Base-by-base conservation (phyloP, 1,284 basidiomycete genomes). In the Heterobasidion parviporum region DNA sequence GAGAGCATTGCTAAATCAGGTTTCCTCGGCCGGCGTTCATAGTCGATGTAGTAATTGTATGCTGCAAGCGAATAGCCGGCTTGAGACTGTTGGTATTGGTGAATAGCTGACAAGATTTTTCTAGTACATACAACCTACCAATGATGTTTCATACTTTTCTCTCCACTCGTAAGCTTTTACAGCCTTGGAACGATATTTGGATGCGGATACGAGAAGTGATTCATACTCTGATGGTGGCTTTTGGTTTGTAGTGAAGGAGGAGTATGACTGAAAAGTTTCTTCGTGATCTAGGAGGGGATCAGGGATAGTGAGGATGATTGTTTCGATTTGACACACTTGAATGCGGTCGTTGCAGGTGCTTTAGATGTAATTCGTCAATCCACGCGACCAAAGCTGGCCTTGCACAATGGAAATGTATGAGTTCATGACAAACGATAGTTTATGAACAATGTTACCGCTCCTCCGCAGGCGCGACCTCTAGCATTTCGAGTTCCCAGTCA, bases 181-280 rank as follows among this genome's bases (percentile, higher is more conserved):
- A 3, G 85, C 82, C 47, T 75, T 74, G 15, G 79, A 72, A 18
- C 85, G 81, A 36, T 78, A 69, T 67, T 89, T 87, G 26, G 91
- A 92, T 1, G 90, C 91, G 2, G 79, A 69, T 15, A 95, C 79
- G 47, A 97, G 78, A 8, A 87, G 71, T 0, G 72, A 65, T 66
- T 95, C 92, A 65, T 98, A 98, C 55, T 86, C 79, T 15, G 79
- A 71, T 0, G 86, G 75, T n/a, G 84, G 78, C 57, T 83, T 82
- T 69, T 88, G 79, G 45, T 80, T 79, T 0, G 92, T 92, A 16
- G 92, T 89, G 70, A 95, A 96, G 0, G 85, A 81, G 1, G 94
- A 96, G 67, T 94, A 97, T 2, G 81, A 75, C 63, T 91, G 83
- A 56, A 87, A 86, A 0, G 92, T 94, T 16, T 87, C 81, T 43